phyloP scores from a whole-genome alignment of 345 rosid species.

The Kernera saxatilis region DNA sequence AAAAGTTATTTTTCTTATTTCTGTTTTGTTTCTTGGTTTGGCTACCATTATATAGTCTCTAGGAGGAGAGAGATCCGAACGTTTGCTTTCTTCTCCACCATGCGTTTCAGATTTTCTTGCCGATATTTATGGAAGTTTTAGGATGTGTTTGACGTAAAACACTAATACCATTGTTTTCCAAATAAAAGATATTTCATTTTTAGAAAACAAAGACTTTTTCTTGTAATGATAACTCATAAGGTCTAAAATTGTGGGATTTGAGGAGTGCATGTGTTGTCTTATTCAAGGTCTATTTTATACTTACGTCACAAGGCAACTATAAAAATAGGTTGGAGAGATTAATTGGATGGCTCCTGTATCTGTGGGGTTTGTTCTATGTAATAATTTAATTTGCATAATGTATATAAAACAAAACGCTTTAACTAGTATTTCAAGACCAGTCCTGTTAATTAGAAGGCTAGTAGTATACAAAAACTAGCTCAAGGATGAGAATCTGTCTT shows the following conservation, averaged over 20 bases:
- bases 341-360: not conserved
- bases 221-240: not conserved
- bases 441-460: no score
- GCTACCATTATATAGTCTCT: constrained; percentile 12
- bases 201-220: constrained; percentile 1
- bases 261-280: not conserved
- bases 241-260: not conserved
- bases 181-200: not conserved
- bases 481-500: no score
- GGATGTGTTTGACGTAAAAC: not conserved
- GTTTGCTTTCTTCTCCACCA: constrained; percentile 4
- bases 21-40: not conserved
- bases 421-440: not conserved
- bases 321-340: not conserved
- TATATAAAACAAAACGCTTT: not conserved
- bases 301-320: not conserved
- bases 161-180: not conserved
- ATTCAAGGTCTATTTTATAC: no score
- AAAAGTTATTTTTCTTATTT: not conserved
- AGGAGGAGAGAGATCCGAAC: not conserved
- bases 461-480: no score
- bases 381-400: not conserved
- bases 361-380: not conserved
- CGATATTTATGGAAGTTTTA: not conserved
- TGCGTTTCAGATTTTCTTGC: not conserved